Base-by-base conservation (phyloP, 2,329 filamentous ascomycete genomes). In the Samsoniella hepiali region DNA sequence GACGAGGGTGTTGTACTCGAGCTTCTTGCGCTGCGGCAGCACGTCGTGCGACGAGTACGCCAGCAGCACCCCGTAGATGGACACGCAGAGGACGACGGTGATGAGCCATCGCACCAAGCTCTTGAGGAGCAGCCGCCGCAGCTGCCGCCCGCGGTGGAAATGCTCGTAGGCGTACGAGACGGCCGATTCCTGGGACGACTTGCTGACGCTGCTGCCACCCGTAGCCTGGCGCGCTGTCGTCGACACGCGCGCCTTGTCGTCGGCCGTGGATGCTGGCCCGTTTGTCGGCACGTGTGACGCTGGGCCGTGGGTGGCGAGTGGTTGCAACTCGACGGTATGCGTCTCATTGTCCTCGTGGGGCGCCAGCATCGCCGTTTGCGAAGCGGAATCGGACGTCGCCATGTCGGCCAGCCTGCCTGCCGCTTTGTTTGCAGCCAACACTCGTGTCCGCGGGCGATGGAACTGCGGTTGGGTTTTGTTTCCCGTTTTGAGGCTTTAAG, bases 1-100 rank as follows among this genome's bases (percentile, higher is more conserved):
- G 27, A 80, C 76, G n/a, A 80, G 65, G 0, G 76, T 70, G 62
- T 81, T 81, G 66, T 78, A 81, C 56, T 74, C 67, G 34, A 74
- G 73, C 66, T 81, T 82, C 22, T 70, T 69, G 1, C 44, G 58
- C 63, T 72, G 72, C 3, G 67, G 67, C 68, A 78, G 72, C 40
- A 73, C 73, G 2, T 65, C 64, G 36, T 69, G 69, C 38, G 34
- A 62, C 29, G 68, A 69, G 65, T 75, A 76, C 31, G 63, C 61
- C 56, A 67, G 65, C 7, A 76, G 69, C 31, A 75, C 69, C 53
- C 64, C 65, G 63, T 72, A 74, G 31, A 73, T 67, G 54, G 68
- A 67, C 17, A 58, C 58, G n/a, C 71, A 70, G 45, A 76, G 65
- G n/a, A 63, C 62, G 45, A 71, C 53, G 9, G 73, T 75, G 22